These are phyloP conservation scores for Giardia muris DNA, from an alignment of 208 protist species.

Conservation along the genomic window DNA sequence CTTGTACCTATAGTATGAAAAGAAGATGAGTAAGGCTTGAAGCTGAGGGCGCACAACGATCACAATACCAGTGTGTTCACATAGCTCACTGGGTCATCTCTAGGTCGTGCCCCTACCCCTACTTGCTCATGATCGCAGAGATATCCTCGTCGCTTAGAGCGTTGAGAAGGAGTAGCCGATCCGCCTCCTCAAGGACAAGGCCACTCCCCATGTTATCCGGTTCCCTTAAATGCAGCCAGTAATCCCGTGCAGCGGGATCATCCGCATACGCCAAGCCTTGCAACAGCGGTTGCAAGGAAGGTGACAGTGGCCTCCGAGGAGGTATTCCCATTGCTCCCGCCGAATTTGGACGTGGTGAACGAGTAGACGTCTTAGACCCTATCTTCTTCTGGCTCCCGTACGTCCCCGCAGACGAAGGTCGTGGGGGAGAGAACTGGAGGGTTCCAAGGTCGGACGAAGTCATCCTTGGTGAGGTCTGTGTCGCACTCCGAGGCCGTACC, in stretches of 20 bases:
- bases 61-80: too few species aligned
- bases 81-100: too few species aligned
- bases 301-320: background rate
- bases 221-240: too few species aligned
- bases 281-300: background rate
- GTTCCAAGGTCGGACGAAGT: background rate
- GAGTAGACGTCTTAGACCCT: background rate
- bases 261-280: background rate
- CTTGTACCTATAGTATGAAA: too few species aligned
- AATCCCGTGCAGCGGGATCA: too few species aligned
- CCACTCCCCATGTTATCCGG: background rate
- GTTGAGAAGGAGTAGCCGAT: background rate
- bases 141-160: slow-evolving; percentile 5
- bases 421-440: background rate
- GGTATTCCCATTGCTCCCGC: background rate
- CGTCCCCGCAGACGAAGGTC: background rate
- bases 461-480: background rate
- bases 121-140: background rate
- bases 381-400: background rate
- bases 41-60: too few species aligned
- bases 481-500: background rate
- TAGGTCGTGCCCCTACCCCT: too few species aligned
- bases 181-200: background rate
- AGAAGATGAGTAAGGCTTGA: too few species aligned
- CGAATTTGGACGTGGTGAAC: background rate